Percentiles rank a stretch among this genome's conserved stretches.
Conservation (phyloP, 768 basidiomycete genomes). For the Mycena maculata region DNA sequence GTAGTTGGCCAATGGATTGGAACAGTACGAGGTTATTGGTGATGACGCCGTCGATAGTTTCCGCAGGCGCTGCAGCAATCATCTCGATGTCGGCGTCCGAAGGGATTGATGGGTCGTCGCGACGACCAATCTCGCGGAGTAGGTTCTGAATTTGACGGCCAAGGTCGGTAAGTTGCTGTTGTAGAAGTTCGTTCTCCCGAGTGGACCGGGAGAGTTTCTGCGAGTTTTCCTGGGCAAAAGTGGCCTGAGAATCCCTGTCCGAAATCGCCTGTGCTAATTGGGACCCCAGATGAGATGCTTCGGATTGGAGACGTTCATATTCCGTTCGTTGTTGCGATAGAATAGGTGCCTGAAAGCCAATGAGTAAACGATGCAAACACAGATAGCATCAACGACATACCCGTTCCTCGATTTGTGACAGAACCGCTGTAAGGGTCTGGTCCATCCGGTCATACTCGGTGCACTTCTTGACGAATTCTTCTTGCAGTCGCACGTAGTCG, state of each 20-base stretch:
- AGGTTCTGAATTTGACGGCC: slow-evolving; percentile 87
- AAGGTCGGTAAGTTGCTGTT: slow-evolving; percentile 84
- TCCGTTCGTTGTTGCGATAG: slow-evolving; percentile 91
- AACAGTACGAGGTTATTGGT: slow-evolving; percentile 91
- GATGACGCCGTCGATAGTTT: slow-evolving; percentile 83
- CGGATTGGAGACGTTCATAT: slow-evolving; percentile 85
- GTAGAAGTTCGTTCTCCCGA: slow-evolving; percentile 74
- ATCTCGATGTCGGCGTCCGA: slow-evolving; percentile 70
- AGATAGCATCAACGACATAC: slow-evolving; percentile 55
- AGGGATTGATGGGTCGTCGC: slow-evolving; percentile 85
- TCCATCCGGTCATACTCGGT: slow-evolving; percentile 90
- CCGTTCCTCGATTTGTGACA: slow-evolving; percentile 92
- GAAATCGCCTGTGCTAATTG: slow-evolving; percentile 81
- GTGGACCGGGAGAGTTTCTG: slow-evolving; percentile 71
- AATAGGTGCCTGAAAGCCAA: slow-evolving; percentile 79
- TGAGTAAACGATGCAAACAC: slow-evolving; percentile 9
- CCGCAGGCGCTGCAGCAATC: slow-evolving; percentile 52
- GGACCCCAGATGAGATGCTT: slow-evolving; percentile 82
- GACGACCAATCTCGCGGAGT: slow-evolving; percentile 82
- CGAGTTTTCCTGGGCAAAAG: slow-evolving; percentile 65
- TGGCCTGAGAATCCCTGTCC: slow-evolving; percentile 77
- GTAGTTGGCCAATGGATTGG: slow-evolving; percentile 81
- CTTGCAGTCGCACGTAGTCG: slow-evolving; percentile 88
- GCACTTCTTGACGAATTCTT: slow-evolving; percentile 80
- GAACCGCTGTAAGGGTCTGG: slow-evolving; percentile 78